phyloP scores from a whole-genome alignment of 345 rosid species.

The Leavenworthia alabamica region DNA sequence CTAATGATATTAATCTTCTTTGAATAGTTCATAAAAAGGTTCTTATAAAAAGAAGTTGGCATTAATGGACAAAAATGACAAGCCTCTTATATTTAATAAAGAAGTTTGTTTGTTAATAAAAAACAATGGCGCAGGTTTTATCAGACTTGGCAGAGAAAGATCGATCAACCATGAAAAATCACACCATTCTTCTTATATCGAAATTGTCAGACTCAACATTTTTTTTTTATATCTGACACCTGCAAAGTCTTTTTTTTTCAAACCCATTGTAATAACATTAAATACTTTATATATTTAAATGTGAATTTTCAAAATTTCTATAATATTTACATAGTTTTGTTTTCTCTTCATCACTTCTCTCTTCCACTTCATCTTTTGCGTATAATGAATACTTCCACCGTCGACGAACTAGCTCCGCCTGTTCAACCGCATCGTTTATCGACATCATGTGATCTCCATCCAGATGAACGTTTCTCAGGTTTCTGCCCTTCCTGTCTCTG shows the following conservation, averaged over 20 bases:
- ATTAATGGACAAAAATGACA: background rate
- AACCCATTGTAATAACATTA: slow-evolving; percentile 9
- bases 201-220: background rate
- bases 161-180: background rate
- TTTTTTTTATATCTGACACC: slow-evolving; percentile 8
- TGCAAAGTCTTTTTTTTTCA: slow-evolving; percentile 2
- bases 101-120: background rate
- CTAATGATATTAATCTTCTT: no score
- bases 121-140: background rate
- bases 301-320: slow-evolving; percentile 1
- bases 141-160: slow-evolving; percentile 1
- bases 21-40: no score
- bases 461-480: slow-evolving; percentile 78
- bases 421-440: slow-evolving; percentile 76
- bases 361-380: slow-evolving; percentile 36
- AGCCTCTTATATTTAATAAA: background rate
- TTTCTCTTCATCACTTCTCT: slow-evolving; percentile 18
- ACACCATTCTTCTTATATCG: background rate
- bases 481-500: slow-evolving; percentile 98
- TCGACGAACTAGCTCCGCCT: slow-evolving; percentile 40
- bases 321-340: slow-evolving; percentile 15
- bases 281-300: slow-evolving; percentile 12
- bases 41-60: no score
- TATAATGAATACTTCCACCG: slow-evolving; percentile 68
- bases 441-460: slow-evolving; percentile 85